Percentiles rank a stretch among this genome's conserved stretches.
phyloP scores from a whole-genome alignment of 1,139 yeast genomes.

The Pneumocystis murina region DNA sequence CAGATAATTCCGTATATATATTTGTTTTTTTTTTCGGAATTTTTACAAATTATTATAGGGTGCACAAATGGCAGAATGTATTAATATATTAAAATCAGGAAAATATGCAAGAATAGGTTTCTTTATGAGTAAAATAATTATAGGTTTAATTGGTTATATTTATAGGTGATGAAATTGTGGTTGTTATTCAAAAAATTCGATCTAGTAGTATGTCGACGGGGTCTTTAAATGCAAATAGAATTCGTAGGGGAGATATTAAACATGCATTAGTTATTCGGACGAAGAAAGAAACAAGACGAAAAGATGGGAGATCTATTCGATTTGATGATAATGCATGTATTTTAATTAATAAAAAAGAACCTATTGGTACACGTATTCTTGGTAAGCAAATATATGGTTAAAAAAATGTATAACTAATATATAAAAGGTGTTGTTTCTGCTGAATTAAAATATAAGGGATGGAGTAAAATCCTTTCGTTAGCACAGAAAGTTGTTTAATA shows the following conservation, averaged over 20 bases:
- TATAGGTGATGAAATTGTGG: conserved; percentile 63
- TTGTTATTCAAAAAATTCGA: conserved; percentile 84
- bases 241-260: conserved; percentile 87
- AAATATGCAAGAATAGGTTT: conserved; percentile 29
- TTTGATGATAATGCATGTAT: conserved; percentile 98
- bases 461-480: conserved; percentile 72
- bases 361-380: conserved; percentile 77
- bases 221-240: conserved; percentile 53
- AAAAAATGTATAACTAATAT: conserved; percentile 30
- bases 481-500: conserved; percentile 69
- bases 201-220: conserved; percentile 31
- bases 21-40: not conserved
- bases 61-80: conserved; percentile 88
- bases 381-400: conserved; percentile 7
- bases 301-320: conserved; percentile 73
- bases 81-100: conserved; percentile 80
- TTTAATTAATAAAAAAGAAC: conserved; percentile 78
- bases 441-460: conserved; percentile 73
- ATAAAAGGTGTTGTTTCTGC: conserved; percentile 54
- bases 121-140: not conserved
- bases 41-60: conserved; percentile 30
- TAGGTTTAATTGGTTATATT: not conserved
- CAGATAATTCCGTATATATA: conserved; percentile 18
- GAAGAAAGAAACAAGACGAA: conserved; percentile 67
- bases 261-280: conserved; percentile 94